Conservation (phyloP, 331 rosid species). For the Quercus lobata region DNA sequence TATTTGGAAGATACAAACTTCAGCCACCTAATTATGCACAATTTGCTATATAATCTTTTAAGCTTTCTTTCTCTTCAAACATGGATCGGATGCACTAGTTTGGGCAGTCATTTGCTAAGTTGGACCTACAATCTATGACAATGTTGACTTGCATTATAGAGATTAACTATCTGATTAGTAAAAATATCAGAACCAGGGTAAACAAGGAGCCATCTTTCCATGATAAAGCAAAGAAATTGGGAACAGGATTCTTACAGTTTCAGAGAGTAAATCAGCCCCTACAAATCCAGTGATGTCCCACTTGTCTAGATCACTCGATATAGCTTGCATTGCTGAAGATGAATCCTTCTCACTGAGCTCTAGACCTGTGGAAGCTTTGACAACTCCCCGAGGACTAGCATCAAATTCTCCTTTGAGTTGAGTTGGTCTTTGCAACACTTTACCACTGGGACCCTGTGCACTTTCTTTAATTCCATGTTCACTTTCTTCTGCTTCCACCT, state of each 20-base stretch:
- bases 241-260: conserved; percentile 49
- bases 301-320: conserved; percentile 42
- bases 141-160: not conserved
- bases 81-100: not conserved
- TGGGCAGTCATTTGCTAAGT: not conserved
- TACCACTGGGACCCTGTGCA: conserved; percentile 48
- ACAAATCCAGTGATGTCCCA: conserved; percentile 70
- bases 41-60: not conserved
- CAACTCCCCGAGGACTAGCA: conserved; percentile 36
- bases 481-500: conserved; percentile 44
- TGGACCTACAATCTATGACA: not conserved
- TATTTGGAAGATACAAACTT: not conserved
- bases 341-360: conserved; percentile 37
- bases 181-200: too few species aligned
- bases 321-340: conserved; percentile 22
- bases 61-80: not conserved
- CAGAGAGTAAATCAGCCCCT: conserved; percentile 66
- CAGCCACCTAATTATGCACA: not conserved
- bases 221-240: conserved; percentile 5
- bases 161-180: not conserved
- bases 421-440: conserved; percentile 30
- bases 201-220: not conserved
- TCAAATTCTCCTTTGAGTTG: conserved; percentile 46
- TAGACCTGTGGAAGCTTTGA: conserved; percentile 29
- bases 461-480: conserved; percentile 33